Conservation (phyloP, 495 filamentous ascomycete species). For the Aspergillus funiculosus region DNA sequence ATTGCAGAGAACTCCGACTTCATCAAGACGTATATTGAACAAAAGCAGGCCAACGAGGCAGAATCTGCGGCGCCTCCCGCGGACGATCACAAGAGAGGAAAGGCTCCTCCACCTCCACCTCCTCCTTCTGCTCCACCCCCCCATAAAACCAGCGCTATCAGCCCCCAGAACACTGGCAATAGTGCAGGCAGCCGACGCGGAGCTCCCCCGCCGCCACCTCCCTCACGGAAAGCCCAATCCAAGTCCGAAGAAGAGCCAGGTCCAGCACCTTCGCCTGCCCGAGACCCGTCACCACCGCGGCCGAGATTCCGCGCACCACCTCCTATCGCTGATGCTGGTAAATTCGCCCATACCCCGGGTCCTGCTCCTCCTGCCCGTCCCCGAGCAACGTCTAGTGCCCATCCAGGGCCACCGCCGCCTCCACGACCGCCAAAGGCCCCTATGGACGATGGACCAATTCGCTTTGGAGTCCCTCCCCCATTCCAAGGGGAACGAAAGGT, state of each 20-base stretch:
- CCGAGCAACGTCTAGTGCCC: constrained; percentile 53
- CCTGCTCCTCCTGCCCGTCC: constrained; percentile 49
- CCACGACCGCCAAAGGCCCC: constrained; percentile 84
- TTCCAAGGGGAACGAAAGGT: constrained; percentile 65
- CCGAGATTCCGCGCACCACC: constrained; percentile 73
- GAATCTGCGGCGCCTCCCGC: constrained; percentile 25
- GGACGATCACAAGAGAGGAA: constrained; percentile 43
- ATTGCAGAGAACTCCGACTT: constrained; percentile 91
- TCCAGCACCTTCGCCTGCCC: constrained; percentile 39
- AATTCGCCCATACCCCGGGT: constrained; percentile 56
- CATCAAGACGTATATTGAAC: constrained; percentile 83
- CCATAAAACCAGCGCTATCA: constrained; percentile 45
- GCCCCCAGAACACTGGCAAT: constrained; percentile 62
- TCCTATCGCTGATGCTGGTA: constrained; percentile 79
- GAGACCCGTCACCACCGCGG: constrained; percentile 46
- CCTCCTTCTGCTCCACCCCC: constrained; percentile 53
- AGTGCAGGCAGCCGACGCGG: constrained; percentile 59
- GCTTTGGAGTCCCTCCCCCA: constrained; percentile 75
- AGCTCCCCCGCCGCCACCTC: constrained; percentile 78
- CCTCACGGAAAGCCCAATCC: constrained; percentile 56
- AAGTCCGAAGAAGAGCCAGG: constrained; percentile 50
- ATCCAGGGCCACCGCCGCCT: constrained; percentile 73
- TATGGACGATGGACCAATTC: constrained; percentile 59
- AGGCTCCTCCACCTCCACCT: constrained; percentile 54
- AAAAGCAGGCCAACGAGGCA: constrained; percentile 59